phyloP scores from a whole-genome alignment of 2,329 filamentous ascomycete species.

The Zymoseptoria ardabiliae region DNA sequence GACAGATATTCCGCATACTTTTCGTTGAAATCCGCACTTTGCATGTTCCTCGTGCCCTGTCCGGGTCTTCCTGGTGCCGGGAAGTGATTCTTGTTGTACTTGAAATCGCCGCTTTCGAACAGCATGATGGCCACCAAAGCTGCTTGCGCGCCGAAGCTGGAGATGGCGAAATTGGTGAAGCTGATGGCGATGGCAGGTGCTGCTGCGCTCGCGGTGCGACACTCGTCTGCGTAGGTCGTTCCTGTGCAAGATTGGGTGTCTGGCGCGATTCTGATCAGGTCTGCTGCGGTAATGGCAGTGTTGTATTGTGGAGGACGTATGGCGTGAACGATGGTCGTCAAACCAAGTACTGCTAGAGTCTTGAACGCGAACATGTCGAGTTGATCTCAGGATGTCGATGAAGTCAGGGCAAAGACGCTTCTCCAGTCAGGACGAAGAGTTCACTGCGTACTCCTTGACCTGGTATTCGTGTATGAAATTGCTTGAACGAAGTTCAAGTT shows the following conservation, averaged over 20 bases:
- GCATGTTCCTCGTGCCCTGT: constrained; percentile 66
- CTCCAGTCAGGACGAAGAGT: background rate
- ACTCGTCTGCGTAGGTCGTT: constrained; percentile 47
- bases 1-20: constrained; percentile 48
- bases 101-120: constrained; percentile 61
- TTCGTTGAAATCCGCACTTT: constrained; percentile 48
- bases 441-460: background rate
- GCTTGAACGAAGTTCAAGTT: background rate
- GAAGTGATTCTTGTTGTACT: constrained; percentile 62
- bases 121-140: constrained; percentile 64
- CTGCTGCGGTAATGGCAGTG: constrained; percentile 28
- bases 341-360: constrained; percentile 1
- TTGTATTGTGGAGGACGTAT: background rate
- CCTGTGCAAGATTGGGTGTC: constrained; percentile 47
- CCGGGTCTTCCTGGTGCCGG: constrained; percentile 48
- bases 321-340: constrained; percentile 1
- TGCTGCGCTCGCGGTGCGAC: constrained; percentile 57
- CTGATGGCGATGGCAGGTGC: constrained; percentile 50
- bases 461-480: background rate
- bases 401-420: background rate
- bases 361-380: constrained; percentile 4
- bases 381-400: background rate
- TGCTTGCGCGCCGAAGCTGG: constrained; percentile 53
- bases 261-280: constrained; percentile 52
- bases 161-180: constrained; percentile 53